phyloP scores from a whole-genome alignment of 371 early-diverging fungal genomes.

The Mortierella sp. region DNA sequence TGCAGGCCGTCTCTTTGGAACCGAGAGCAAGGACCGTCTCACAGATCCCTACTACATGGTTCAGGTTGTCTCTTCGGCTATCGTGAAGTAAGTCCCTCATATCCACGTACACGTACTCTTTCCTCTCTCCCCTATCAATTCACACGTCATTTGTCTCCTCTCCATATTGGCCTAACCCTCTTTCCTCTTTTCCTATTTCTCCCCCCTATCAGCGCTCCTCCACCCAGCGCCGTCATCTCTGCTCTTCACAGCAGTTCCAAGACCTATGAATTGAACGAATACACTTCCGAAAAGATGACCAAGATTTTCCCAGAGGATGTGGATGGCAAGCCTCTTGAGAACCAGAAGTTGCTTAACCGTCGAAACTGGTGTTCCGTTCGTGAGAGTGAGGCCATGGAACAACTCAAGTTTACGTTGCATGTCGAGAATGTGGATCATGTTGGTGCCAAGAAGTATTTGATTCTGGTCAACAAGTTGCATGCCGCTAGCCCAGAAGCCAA shows the following conservation, averaged over 20 bases:
- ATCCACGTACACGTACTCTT: no score
- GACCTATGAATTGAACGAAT: slow-evolving; percentile 41
- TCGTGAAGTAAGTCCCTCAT: slow-evolving; percentile 16
- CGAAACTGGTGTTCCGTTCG: slow-evolving; percentile 54
- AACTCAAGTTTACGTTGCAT: slow-evolving; percentile 35
- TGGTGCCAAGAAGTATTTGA: slow-evolving; percentile 33
- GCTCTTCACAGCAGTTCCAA: slow-evolving; percentile 37
- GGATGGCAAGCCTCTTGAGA: slow-evolving; percentile 42
- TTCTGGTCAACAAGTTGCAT: slow-evolving; percentile 27
- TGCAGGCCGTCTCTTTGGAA: slow-evolving; percentile 63
- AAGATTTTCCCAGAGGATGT: slow-evolving; percentile 57
- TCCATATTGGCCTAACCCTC: background rate
- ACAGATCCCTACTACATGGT: slow-evolving; percentile 75
- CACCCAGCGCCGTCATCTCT: slow-evolving; percentile 41
- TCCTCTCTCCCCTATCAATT: background rate
- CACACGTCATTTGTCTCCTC: background rate
- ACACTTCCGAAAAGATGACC: slow-evolving; percentile 58
- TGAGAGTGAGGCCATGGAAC: slow-evolving; percentile 4
- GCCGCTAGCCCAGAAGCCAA: background rate
- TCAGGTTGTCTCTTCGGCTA: slow-evolving; percentile 78
- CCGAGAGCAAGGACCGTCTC: slow-evolving; percentile 59
- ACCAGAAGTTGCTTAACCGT: slow-evolving; percentile 51
- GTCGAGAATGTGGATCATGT: slow-evolving; percentile 42
- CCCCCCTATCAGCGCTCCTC: slow-evolving; percentile 20
- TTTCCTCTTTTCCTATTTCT: background rate